phyloP scores from a whole-genome alignment of 2,329 filamentous ascomycete genomes.

The Neobulgaria alba region DNA sequence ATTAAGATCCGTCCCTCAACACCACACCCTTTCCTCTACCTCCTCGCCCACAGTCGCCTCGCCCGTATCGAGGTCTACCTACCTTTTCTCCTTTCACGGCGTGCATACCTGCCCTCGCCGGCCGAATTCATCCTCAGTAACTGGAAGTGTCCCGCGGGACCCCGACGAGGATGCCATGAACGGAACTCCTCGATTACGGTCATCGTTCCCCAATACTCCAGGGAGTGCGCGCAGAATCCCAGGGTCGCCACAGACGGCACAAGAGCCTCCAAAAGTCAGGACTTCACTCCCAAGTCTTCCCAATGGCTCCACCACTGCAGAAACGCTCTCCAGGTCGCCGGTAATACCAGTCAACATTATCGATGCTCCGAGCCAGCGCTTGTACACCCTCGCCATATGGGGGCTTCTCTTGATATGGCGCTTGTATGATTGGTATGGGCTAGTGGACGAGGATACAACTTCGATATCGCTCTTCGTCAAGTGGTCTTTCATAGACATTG shows the following conservation, averaged over 20 bases:
- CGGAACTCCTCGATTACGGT: constrained; percentile 72
- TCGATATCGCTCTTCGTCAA: constrained; percentile 91
- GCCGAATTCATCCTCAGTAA: background rate
- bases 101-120: background rate
- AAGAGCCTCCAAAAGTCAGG: constrained; percentile 14
- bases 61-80: background rate
- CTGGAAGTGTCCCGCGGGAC: background rate
- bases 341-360: constrained; percentile 74
- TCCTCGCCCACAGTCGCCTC: background rate
- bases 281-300: constrained; percentile 24
- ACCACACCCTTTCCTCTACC: no score
- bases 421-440: constrained; percentile 73
- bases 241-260: constrained; percentile 26
- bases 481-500: constrained; percentile 81
- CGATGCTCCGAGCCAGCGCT: constrained; percentile 83
- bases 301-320: constrained; percentile 10
- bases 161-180: constrained; percentile 51
- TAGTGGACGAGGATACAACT: constrained; percentile 73
- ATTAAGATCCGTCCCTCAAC: no score
- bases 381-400: constrained; percentile 81
- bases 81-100: background rate
- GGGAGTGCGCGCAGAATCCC: constrained; percentile 36
- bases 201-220: constrained; percentile 73
- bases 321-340: constrained; percentile 36
- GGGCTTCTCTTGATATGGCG: constrained; percentile 69